Evolutionary conservation across 805 yeast species (phyloP).

Genomic region (Komagataella populi): DNA sequence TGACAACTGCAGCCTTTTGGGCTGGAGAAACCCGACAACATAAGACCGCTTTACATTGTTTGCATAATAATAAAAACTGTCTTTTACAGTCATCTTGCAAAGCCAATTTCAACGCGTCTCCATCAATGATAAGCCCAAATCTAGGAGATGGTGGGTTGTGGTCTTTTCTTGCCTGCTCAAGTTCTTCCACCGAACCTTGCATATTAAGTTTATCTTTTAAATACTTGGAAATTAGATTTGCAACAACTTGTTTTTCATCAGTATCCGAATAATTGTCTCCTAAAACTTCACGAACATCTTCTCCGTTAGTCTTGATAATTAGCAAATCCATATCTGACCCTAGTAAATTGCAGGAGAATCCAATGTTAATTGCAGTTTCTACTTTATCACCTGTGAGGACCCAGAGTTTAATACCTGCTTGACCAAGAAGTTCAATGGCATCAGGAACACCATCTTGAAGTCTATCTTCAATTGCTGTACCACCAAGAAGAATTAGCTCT

Average conservation of each 20-base stretch:
- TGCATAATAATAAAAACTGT: constrained; percentile 59
- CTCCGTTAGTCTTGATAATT: constrained; percentile 47
- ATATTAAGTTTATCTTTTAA: constrained; percentile 40
- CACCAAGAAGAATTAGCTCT: constrained; percentile 55
- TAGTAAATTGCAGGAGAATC: constrained; percentile 69
- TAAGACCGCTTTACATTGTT: constrained; percentile 68
- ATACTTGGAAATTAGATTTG: constrained; percentile 35
- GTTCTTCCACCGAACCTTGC: constrained; percentile 45
- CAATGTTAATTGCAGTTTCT: constrained; percentile 83
- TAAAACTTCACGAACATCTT: constrained; percentile 33
- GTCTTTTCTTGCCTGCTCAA: constrained; percentile 36
- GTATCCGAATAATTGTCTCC: constrained; percentile 13
- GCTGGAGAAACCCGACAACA: constrained; percentile 87
- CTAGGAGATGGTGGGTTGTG: constrained; percentile 60
- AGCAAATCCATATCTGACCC: constrained; percentile 67
- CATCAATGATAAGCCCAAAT: constrained; percentile 65
- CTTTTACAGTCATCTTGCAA: constrained; percentile 24
- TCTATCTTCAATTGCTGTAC: constrained; percentile 80
- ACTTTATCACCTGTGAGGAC: constrained; percentile 81
- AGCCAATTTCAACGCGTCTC: constrained; percentile 57
- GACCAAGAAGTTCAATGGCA: constrained; percentile 51
- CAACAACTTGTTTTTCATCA: constrained; percentile 23
- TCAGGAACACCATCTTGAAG: constrained; percentile 83
- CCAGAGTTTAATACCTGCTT: constrained; percentile 79
- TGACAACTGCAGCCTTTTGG: constrained; percentile 77